These are phyloP conservation scores for Sugiyamaella sp. DNA, from an alignment of 1,139 yeast species.

Conservation along the genomic window DNA sequence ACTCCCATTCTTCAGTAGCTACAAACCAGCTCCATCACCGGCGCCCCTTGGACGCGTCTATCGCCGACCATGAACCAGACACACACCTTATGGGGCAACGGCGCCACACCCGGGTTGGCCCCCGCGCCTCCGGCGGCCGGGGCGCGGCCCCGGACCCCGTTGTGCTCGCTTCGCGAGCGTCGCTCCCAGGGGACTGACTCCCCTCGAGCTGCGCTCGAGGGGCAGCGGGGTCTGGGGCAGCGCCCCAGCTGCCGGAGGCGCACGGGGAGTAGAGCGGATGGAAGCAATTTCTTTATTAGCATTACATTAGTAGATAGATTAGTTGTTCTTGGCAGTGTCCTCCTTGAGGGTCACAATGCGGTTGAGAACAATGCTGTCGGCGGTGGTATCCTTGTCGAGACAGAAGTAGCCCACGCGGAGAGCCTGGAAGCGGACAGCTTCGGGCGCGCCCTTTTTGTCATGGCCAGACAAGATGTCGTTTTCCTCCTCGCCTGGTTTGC, in stretches of 20 bases:
- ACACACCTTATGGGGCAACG: neutral
- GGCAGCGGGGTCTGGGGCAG: neutral
- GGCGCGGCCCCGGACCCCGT: neutral
- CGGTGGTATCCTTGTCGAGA: conserved; percentile 75
- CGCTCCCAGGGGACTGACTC: too few relatives aligned
- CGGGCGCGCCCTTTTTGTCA: conserved; percentile 63
- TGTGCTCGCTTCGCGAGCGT: neutral
- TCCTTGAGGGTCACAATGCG: conserved; percentile 91
- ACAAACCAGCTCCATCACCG: neutral
- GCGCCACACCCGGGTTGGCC: too few relatives aligned
- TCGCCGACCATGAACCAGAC: neutral
- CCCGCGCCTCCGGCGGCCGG: neutral
- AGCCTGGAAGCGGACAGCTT: conserved; percentile 97
- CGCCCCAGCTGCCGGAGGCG: neutral
- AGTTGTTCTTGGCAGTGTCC: conserved; percentile 42
- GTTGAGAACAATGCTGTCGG: conserved; percentile 68
- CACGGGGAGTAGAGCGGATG: neutral
- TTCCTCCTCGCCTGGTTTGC: conserved; percentile 37
- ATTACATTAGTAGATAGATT: neutral
- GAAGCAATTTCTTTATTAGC: neutral
- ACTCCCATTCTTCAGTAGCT: neutral
- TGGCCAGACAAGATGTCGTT: conserved; percentile 50
- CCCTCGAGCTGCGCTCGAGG: too few relatives aligned
- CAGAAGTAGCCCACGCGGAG: conserved; percentile 96
- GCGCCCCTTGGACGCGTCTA: neutral